Conservation (phyloP, 345 rosid genomes). For the Acer campestre region DNA sequence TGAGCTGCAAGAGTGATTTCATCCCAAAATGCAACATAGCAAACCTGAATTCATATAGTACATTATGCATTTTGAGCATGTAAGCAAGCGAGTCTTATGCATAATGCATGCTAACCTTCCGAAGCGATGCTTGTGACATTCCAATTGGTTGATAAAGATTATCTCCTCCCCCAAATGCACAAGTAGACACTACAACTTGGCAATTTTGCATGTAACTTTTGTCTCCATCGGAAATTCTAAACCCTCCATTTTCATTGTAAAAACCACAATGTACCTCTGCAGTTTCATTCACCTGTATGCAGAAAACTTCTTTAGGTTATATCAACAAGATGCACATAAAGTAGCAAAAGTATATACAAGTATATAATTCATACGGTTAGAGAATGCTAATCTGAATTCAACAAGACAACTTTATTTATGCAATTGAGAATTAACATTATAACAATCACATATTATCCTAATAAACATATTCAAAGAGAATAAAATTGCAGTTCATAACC, state of each 20-base stretch:
- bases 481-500: conserved; percentile 44
- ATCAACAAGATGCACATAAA: conserved; percentile 14
- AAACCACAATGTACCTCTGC: conserved; percentile 78
- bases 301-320: conserved; percentile 14
- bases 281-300: conserved; percentile 65
- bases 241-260: conserved; percentile 79
- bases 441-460: neutral
- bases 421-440: neutral
- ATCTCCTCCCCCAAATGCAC: conserved; percentile 99
- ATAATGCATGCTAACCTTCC: conserved; percentile 55
- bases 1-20: conserved; percentile 76
- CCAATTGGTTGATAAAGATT: conserved; percentile 94
- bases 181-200: conserved; percentile 76
- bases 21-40: conserved; percentile 98
- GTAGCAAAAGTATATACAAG: neutral
- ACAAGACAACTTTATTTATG: neutral
- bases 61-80: conserved; percentile 21
- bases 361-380: neutral
- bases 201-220: conserved; percentile 64
- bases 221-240: conserved; percentile 65
- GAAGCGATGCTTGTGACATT: conserved; percentile 63
- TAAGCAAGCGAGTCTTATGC: conserved; percentile 16
- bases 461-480: neutral
- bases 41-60: conserved; percentile 61
- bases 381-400: neutral